Conservation (phyloP, 148 eudicot genomes). For the Chenopodium suecicum region DNA sequence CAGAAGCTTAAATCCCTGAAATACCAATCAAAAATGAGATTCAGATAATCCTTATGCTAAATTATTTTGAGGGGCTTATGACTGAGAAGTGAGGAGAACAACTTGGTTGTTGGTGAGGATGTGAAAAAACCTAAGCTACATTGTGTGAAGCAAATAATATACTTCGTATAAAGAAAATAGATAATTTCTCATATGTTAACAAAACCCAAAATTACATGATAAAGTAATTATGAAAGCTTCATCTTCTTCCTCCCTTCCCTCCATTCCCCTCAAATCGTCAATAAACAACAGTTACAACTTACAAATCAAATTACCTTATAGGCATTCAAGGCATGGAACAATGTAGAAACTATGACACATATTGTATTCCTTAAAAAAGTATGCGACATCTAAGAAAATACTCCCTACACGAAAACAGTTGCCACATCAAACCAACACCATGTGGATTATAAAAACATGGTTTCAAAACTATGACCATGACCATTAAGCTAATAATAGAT, state of each 20-base stretch:
- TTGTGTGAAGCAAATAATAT: neutral
- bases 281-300: neutral
- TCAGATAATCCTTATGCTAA: neutral
- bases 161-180: neutral
- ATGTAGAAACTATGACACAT: neutral
- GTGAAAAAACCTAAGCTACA: neutral
- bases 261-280: neutral
- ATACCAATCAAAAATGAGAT: conserved; percentile 17
- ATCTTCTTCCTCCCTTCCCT: neutral
- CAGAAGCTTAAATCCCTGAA: conserved; percentile 71
- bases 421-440: neutral
- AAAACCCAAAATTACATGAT: neutral
- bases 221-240: neutral
- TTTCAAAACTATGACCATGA: neutral
- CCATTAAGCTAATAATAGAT: neutral
- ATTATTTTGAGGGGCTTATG: neutral
- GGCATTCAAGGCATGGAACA: neutral
- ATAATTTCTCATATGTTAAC: neutral
- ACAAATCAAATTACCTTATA: neutral
- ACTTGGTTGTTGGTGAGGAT: neutral
- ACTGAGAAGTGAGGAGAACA: neutral
- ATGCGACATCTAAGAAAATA: neutral
- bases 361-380: neutral
- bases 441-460: neutral
- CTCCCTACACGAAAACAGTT: neutral